Base-by-base conservation (phyloP, 164 flowering plant species). In the Kalanchoe fedtschenkoi region DNA sequence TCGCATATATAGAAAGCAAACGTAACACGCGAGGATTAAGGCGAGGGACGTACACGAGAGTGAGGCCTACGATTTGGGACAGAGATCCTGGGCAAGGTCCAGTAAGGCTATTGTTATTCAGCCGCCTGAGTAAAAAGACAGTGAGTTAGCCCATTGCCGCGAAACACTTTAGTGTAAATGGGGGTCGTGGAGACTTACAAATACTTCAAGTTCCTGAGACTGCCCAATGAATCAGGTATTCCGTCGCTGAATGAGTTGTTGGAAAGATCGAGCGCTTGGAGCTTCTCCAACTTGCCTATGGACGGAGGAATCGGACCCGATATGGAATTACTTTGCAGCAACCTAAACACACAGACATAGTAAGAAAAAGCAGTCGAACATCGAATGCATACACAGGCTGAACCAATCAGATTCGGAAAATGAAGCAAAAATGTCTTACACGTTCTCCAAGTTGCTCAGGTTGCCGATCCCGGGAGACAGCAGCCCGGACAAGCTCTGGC, bases 261-360 rank as follows among this genome's bases (percentile, higher is more conserved):
- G 62, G 99, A 93, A 69, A 93, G 89, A 72, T 93, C 97, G 60
- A 93, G 92, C 14, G 87, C 82, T 66, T 85, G 81, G 63, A 93
- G 90, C 81, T 83, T 93, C 72, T 72, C 83, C 67, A 93, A 70
- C 73, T 70, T 88, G 63, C 96, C 98, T 38, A 90, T 74, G 6
- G 76, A 68, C 46, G 62, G 70, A 60, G 98, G 97, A 79, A 93
- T 90, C 13, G 84, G 78, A 62, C 98, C 98, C 32, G 79, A 76
- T 64, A 93, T 85, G 60, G 74, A 89, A 74, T 93, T 93, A 60
- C 88, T 93, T 72, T 90, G 98, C 76, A 93, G 78, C 78, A 83
- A 69, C 75, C 98, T 93, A 71, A 73, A 71, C 13, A 60, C 62
- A 15, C 19, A 60, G 24, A 41, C 16, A 34, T 14, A 28, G 17